Percentiles rank a stretch among this genome's conserved stretches.
Evolutionary conservation across 179 eudicot species (phyloP).

Genomic region (Gypsophila paniculata): DNA sequence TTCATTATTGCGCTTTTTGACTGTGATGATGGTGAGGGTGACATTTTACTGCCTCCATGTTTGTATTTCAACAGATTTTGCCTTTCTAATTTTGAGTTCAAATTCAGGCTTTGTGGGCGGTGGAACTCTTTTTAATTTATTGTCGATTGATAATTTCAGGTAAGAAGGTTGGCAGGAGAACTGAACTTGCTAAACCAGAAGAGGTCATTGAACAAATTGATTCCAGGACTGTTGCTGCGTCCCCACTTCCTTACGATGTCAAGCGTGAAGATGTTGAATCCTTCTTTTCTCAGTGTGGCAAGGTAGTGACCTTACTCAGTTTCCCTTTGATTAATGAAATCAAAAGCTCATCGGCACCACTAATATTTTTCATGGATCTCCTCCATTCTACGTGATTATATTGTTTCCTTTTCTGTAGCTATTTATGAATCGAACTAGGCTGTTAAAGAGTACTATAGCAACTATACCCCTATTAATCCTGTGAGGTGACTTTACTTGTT

Average conservation of each 20-base stretch:
- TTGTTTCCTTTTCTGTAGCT: not conserved
- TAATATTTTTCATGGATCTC: not conserved
- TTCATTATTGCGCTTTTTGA: not conserved
- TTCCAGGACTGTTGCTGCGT: conserved; percentile 77
- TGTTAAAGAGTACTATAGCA: no score
- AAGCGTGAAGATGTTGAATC: conserved; percentile 81
- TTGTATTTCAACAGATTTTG: not conserved
- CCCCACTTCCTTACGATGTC: conserved; percentile 73
- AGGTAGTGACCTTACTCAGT: conserved; percentile 39
- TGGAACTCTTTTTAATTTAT: not conserved
- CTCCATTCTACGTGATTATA: not conserved
- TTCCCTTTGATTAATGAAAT: not conserved
- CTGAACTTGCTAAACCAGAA: conserved; percentile 52
- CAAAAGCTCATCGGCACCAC: not conserved
- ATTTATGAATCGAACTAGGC: not conserved
- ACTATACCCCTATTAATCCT: not conserved
- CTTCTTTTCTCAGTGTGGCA: conserved; percentile 70
- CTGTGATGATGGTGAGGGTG: no score
- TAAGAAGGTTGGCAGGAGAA: conserved; percentile 72
- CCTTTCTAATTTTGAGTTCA: not conserved
- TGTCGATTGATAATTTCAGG: conserved; percentile 40
- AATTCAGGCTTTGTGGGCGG: not conserved
- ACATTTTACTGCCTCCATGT: not conserved
- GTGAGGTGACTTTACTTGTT: not conserved
- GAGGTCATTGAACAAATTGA: conserved; percentile 80